Percentiles rank a stretch among this genome's conserved stretches.
Conservation (phyloP, 129 eudicot genomes). For the Tanacetum coccineum region DNA sequence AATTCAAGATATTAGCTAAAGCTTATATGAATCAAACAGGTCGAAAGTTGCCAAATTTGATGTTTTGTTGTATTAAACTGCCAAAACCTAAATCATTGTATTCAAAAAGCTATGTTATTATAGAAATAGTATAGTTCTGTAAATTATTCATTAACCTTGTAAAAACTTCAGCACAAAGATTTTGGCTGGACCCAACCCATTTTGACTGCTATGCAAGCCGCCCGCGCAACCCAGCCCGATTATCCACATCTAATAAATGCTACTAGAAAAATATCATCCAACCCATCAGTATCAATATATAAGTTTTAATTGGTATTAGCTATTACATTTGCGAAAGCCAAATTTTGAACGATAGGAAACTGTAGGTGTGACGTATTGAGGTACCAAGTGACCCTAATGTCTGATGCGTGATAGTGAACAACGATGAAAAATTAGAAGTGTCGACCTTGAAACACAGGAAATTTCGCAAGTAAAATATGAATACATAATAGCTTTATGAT, state of each 20-base stretch:
- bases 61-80: neutral
- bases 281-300: neutral
- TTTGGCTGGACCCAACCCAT: neutral
- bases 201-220: neutral
- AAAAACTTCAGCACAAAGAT: too few relatives aligned
- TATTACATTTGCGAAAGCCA: neutral
- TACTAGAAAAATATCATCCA: neutral
- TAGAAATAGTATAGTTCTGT: neutral
- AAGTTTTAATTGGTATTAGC: neutral
- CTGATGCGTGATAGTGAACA: neutral
- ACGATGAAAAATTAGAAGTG: neutral
- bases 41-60: neutral
- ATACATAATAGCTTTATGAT: neutral
- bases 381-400: constrained; percentile 14
- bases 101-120: neutral
- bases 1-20: neutral
- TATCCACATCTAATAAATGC: constrained; percentile 1
- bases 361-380: neutral
- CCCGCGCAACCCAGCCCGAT: neutral
- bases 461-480: neutral
- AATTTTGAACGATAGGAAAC: constrained; percentile 9
- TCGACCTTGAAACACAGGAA: neutral
- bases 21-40: neutral
- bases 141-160: too few relatives aligned
- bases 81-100: neutral